Evolutionary conservation across 2,329 filamentous ascomycete genomes (phyloP), one percentile per base, ranked within the genome.

Genomic region (Metarhizium guizhouense): DNA sequence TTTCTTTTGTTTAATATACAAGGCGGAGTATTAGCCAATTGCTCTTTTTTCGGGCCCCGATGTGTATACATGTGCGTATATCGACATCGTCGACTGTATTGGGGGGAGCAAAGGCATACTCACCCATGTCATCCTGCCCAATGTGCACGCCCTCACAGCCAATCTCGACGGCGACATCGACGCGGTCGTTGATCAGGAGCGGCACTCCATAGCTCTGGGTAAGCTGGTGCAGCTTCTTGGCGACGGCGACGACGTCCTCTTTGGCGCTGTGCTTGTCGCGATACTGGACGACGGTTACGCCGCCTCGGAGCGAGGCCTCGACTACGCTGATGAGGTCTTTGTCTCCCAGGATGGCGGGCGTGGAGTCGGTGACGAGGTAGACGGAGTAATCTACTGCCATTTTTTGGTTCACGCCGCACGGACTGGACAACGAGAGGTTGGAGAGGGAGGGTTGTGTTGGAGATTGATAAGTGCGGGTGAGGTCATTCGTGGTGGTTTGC

Each of bases 311-410:
- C 20, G 91, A 87, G 49, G 82, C 79, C 64, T 87, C 84, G 54
- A 96, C 91, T 1, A 96, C 85, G 10, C 80, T 63, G 57, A 82
- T 80, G 42, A 96, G 77, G 67, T 90, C 80, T 62, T 80, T 81
- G 59, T 79, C 74, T 54, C 88, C 88, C 47, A 96, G 83, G 62
- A 96, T 90, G 38, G 84, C 83, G 14, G 86, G 81, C n/a, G 91
- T 95, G 52, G 90, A 94, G 77, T 96, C 92, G 5, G 92, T 96
- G 63, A 96, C 92, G 56, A 96, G 80, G 69, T 96, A 96, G 43
- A 96, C 76, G 51, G 86, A 85, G 69, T 95, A 92, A 72, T 95
- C 84, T 50, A 87, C 76, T 25, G 30, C 6, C 45, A 48, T 48
- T 30, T 48, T 47, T 7, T 25, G 25, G 25, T 25, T 4, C 25